Evolutionary conservation across 108 stramenopile genomes (phyloP).

Genomic region (Cylindrotheca closterium): DNA sequence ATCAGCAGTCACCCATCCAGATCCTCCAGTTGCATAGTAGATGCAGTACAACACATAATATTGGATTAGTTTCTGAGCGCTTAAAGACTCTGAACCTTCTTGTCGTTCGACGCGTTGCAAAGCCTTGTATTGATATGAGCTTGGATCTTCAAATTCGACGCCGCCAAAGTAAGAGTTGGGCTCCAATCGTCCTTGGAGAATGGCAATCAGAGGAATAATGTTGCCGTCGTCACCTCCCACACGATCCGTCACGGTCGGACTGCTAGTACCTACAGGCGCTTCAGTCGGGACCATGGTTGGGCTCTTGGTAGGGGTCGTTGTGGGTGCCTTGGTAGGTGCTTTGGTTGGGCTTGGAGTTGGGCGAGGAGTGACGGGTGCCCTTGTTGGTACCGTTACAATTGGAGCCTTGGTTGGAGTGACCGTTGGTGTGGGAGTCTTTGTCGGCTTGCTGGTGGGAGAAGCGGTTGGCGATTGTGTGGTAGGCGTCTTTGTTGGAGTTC

Average conservation of each 20-base stretch:
- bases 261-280: not conserved
- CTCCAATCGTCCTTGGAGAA: not conserved
- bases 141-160: conserved; percentile 16
- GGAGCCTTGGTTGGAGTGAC: not conserved
- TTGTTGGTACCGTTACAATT: too few relatives aligned
- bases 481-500: not conserved
- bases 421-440: not conserved
- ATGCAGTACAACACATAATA: conserved; percentile 33
- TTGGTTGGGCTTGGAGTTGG: not conserved
- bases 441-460: not conserved
- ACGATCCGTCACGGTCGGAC: not conserved
- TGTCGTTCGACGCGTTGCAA: conserved; percentile 7
- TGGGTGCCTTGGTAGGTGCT: not conserved
- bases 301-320: not conserved
- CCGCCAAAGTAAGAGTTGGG: conserved; percentile 4
- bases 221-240: not conserved
- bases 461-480: not conserved
- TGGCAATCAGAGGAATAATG: not conserved
- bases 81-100: conserved; percentile 7
- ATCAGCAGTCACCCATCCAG: conserved; percentile 11
- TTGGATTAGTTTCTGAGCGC: conserved; percentile 13
- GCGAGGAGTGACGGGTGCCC: not conserved
- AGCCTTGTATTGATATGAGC: conserved; percentile 29
- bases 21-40: conserved; percentile 18
- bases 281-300: not conserved